These are phyloP conservation scores for Laetiporus sulphureus DNA, from an alignment of 1,284 basidiomycete genomes.

Conservation along the genomic window DNA sequence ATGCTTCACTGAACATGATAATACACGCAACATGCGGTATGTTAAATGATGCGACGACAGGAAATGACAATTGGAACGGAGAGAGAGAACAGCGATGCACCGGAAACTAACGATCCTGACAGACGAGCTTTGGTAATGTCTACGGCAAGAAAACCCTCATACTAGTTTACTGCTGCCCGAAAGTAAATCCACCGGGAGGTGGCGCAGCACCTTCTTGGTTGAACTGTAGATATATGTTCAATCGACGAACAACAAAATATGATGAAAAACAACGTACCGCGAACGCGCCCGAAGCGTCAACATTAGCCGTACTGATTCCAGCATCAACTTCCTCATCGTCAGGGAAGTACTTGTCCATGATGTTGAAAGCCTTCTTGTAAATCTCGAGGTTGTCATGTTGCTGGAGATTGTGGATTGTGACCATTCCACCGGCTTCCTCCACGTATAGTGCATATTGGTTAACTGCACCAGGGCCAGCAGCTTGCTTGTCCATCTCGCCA, in stretches of 20 bases:
- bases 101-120: slow-evolving; percentile 5
- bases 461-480: slow-evolving; percentile 74
- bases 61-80: too few relatives aligned
- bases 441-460: slow-evolving; percentile 95
- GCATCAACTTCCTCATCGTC: slow-evolving; percentile 83
- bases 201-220: slow-evolving; percentile 78
- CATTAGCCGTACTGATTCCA: slow-evolving; percentile 72
- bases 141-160: too few relatives aligned
- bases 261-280: slow-evolving; percentile 54
- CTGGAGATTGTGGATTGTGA: slow-evolving; percentile 97
- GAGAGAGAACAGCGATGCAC: too few relatives aligned
- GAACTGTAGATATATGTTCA: slow-evolving; percentile 44
- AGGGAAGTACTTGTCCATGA: slow-evolving; percentile 96
- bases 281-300: slow-evolving; percentile 87
- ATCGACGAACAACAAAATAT: slow-evolving; percentile 5
- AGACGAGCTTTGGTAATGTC: too few relatives aligned
- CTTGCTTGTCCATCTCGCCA: slow-evolving; percentile 92
- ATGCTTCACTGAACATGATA: neutral
- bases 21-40: too few relatives aligned
- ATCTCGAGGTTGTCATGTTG: slow-evolving; percentile 99
- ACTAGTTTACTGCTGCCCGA: slow-evolving; percentile 41
- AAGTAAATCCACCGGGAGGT: slow-evolving; percentile 93
- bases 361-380: slow-evolving; percentile 99
- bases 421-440: slow-evolving; percentile 98
- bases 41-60: too few relatives aligned